These are phyloP conservation scores for Sarocladium brachiariae DNA, from an alignment of 2,329 filamentous ascomycete species.

Conservation along the genomic window DNA sequence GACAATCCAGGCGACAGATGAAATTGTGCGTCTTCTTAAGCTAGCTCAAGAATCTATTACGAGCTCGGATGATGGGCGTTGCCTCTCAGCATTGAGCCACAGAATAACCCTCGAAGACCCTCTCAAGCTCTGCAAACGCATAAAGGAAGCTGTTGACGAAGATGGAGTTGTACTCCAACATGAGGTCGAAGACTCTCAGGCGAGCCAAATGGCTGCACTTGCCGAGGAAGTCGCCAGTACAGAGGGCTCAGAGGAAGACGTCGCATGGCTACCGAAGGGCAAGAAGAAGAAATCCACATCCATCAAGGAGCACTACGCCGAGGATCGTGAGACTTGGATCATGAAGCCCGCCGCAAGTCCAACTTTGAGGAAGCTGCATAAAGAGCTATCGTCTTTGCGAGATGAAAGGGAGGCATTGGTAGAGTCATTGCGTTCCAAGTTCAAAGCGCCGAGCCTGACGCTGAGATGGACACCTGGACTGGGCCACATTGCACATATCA, in stretches of 20 bases:
- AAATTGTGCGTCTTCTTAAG: constrained; percentile 49
- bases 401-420: constrained; percentile 55
- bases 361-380: constrained; percentile 60
- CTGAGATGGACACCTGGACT: constrained; percentile 82
- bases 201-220: constrained; percentile 62
- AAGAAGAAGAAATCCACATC: constrained; percentile 39
- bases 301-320: constrained; percentile 50
- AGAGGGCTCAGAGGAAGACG: constrained; percentile 55
- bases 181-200: constrained; percentile 64
- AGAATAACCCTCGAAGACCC: constrained; percentile 64
- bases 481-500: constrained; percentile 87
- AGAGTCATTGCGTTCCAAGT: constrained; percentile 51
- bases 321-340: constrained; percentile 55
- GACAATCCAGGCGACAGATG: constrained; percentile 69
- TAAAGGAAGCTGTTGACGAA: constrained; percentile 80
- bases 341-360: constrained; percentile 64
- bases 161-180: constrained; percentile 81
- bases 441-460: constrained; percentile 59
- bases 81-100: constrained; percentile 38
- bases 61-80: constrained; percentile 17
- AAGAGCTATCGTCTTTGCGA: constrained; percentile 52
- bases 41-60: too few relatives aligned
- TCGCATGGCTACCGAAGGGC: constrained; percentile 46
- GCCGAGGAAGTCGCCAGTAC: constrained; percentile 64
- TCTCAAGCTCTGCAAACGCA: constrained; percentile 59